A percentile compares a stretch with the other conserved stretches of the same genome.
phyloP scores from a whole-genome alignment of 768 basidiomycete genomes.

The Neoboletus magnificus region DNA sequence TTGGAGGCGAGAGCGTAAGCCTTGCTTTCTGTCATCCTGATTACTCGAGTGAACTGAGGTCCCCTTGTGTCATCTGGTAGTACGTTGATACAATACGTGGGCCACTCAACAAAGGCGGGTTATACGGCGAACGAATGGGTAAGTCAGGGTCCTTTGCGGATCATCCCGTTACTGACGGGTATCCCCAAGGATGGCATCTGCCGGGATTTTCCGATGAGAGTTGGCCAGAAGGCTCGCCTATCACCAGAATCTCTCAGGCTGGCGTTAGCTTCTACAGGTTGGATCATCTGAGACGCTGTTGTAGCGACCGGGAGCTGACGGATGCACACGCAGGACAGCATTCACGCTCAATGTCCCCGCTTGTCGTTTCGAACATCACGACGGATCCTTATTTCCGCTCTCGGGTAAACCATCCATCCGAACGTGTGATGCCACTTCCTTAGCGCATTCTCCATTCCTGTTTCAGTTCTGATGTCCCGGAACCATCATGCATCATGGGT shows the following conservation, averaged over 20 bases:
- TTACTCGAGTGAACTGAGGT: neutral
- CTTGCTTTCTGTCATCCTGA: neutral
- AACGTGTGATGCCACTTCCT: neutral
- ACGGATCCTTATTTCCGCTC: slow-evolving; percentile 42
- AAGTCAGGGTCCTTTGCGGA: neutral
- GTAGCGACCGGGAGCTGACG: neutral
- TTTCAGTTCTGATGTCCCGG: slow-evolving; percentile 25
- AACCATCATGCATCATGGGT: too few relatives aligned
- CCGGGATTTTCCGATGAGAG: slow-evolving; percentile 48
- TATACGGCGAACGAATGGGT: slow-evolving; percentile 53
- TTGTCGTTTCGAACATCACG: slow-evolving; percentile 45
- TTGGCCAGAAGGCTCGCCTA: slow-evolving; percentile 45
- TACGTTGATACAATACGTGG: slow-evolving; percentile 50
- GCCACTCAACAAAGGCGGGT: slow-evolving; percentile 58
- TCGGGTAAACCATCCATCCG: slow-evolving; percentile 17
- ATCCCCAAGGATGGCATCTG: slow-evolving; percentile 46
- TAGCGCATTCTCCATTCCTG: neutral
- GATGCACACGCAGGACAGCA: slow-evolving; percentile 19
- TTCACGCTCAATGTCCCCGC: slow-evolving; percentile 43
- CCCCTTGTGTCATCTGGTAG: slow-evolving; percentile 19
- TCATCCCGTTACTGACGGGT: slow-evolving; percentile 2
- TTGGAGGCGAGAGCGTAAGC: slow-evolving; percentile 46
- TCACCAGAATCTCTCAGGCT: slow-evolving; percentile 37
- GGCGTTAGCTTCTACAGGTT: slow-evolving; percentile 51
- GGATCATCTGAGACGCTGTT: neutral